Base-by-base conservation (phyloP, 345 rosid genomes). In the Eucalyptus microcorys region DNA sequence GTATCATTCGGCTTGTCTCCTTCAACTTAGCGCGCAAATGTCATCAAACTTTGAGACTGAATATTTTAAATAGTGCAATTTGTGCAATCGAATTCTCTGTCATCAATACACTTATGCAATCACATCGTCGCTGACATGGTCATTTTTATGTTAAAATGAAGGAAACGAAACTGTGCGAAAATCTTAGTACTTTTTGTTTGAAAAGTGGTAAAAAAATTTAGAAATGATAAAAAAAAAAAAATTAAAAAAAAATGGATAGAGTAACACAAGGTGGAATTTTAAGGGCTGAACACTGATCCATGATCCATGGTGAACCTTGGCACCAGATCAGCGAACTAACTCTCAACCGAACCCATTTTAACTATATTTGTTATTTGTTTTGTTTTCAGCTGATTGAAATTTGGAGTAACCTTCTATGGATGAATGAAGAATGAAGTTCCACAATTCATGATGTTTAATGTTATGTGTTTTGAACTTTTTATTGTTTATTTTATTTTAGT, bases 301-400 rank as follows among this genome's bases (percentile, higher is more conserved):
- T 3, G 80, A 40, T 17, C 42, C 79, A 17, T 5, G 81, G 43
- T 34, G 16, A 10, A 34, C 81, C 43, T 24, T 68, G 3, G 76
- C 2, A 68, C 7, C 6, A 2, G 8, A 37, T 24, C 14, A 0
- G 2, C 6, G 40, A 7, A 15, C 21, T 4, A 7, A 64, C 76
- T 34, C 21, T 61, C 5, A 1, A 37, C 8, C 8, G 4, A 76
- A 76, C 27, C 45, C 45, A 76, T 76, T 76, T 76, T 22, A 37
- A 37, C 47, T 21, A n/a, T 37, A 40, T 76, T 37, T 21, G 9
- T 76, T 76, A 22, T 21, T 76, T 76, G 8, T 37, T 71, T 71
- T 71, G 81, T 76, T 76, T 76, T 19, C 24, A 76, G 83, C 14
- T 37, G 4, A 3, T 5, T 68, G 10, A 19, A 34, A 34, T 3